These are phyloP conservation scores for Vitis hybrid DNA, from an alignment of 177 flowering plant species.

Conservation along the genomic window DNA sequence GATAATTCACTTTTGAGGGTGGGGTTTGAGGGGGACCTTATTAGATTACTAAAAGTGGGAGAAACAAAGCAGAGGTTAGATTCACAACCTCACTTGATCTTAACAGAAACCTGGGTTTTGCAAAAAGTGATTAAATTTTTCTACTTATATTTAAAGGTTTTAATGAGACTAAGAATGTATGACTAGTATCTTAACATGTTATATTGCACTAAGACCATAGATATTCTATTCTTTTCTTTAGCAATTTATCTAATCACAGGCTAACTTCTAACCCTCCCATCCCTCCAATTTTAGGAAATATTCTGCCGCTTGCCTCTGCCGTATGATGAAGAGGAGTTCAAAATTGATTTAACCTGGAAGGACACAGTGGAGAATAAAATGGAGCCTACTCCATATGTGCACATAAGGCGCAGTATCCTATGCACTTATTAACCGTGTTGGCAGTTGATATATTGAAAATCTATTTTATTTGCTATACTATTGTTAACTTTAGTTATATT, in stretches of 20 bases:
- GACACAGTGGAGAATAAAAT: constrained; percentile 40
- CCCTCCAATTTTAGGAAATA: constrained; percentile 49
- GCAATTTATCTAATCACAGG: neutral
- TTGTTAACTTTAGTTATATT: neutral
- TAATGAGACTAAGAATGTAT: neutral
- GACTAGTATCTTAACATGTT: neutral
- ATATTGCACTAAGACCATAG: neutral
- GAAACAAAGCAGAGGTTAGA: too few species aligned
- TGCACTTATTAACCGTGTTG: neutral
- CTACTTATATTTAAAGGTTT: neutral
- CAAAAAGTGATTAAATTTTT: neutral
- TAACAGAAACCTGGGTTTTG: neutral
- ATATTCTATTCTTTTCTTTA: neutral
- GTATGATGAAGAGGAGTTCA: constrained; percentile 73
- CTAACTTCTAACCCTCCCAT: neutral
- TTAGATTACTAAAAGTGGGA: too few species aligned
- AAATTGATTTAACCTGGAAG: constrained; percentile 53
- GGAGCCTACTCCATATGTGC: constrained; percentile 76
- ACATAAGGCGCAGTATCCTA: constrained; percentile 93
- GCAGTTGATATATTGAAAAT: neutral
- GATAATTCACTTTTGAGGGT: too few species aligned
- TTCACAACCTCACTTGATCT: neutral
- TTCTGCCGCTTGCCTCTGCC: constrained; percentile 79
- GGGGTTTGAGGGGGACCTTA: too few species aligned
- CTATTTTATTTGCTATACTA: neutral